Percentiles rank a stretch among this genome's conserved stretches.
phyloP scores from a whole-genome alignment of 2,329 filamentous ascomycete genomes.

The Cladosporium austrohemisphaericum region DNA sequence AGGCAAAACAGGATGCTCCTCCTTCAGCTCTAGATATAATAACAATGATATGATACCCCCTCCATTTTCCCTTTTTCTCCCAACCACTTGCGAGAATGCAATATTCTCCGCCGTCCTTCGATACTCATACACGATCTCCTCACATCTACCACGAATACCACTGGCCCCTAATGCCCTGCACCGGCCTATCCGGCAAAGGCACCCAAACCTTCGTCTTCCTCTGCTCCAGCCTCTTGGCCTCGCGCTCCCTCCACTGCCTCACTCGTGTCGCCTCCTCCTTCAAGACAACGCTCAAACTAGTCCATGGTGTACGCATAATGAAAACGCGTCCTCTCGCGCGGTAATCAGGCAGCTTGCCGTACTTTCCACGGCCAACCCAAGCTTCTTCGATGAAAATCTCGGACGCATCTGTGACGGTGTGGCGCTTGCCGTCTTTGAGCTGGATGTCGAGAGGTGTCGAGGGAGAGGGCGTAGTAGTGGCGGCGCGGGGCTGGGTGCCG shows the following conservation, averaged over 20 bases:
- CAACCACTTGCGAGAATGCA: not conserved
- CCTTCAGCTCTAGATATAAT: too few species aligned
- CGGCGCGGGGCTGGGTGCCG: slow-evolving; percentile 4
- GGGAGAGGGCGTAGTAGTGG: slow-evolving; percentile 21
- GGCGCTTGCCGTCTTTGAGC: slow-evolving; percentile 70
- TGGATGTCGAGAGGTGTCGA: slow-evolving; percentile 54
- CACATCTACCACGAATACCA: slow-evolving; percentile 84
- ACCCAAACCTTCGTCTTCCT: slow-evolving; percentile 80
- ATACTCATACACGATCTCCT: too few species aligned
- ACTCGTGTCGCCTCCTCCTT: slow-evolving; percentile 93
- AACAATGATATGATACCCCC: too few species aligned
- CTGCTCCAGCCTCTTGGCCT: slow-evolving; percentile 68
- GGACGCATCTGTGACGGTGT: slow-evolving; percentile 69
- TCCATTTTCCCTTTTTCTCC: too few species aligned
- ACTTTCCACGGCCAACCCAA: slow-evolving; percentile 79
- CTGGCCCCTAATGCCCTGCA: slow-evolving; percentile 73
- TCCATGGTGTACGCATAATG: slow-evolving; percentile 65
- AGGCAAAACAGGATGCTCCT: too few species aligned
- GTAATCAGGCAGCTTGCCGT: slow-evolving; percentile 60
- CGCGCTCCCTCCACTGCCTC: slow-evolving; percentile 71
- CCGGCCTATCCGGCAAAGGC: slow-evolving; percentile 78
- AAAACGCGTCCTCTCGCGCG: slow-evolving; percentile 72
- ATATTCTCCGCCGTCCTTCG: not conserved
- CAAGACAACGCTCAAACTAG: slow-evolving; percentile 72
- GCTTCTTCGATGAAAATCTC: slow-evolving; percentile 86